Base-by-base conservation (phyloP, 257 asterid species). In the Fraxinus americana region DNA sequence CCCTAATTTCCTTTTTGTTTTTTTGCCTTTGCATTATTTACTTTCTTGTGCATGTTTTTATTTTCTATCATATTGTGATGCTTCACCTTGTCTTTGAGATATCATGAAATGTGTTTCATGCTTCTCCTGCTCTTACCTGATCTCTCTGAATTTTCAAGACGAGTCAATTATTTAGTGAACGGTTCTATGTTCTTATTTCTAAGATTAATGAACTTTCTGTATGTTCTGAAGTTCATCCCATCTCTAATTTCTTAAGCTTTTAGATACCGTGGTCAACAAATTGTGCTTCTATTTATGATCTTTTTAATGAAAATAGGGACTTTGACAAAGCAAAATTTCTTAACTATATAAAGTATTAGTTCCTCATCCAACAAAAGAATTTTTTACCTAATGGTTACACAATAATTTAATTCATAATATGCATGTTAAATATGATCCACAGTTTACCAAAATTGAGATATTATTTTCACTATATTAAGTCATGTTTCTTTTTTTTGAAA, bases 21-120 rank as follows among this genome's bases (percentile, higher is more conserved):
- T 43, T 52, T 78, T n/a, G 5, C 67, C 12, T 54, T 10, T 43
- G 63, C 59, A 9, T 59, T 43, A 70, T 39, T 12, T 59, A 43
- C 34, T 59, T 71, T 32, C 23, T 54, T 70, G 65, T 59, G 34
- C 21, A 10, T 72, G 17, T 61, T 39, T n/a, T 76, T 78, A 21
- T 11, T 78, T 63, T 57, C 29, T 25, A n/a, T 71, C 67, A 27
- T 71, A 41, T 59, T 43, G 1, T 21, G 11, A 43, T 39, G 72
- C 23, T 29, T 34, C 25, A 7, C 72, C 69, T 57, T 70, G 76
- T 50, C 23, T 45, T 61, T 71, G 69, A 75, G 23, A 75, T 68
- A 32, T 38, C 50, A 74, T 30, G 71, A 63, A 61, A 8, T 14
- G 70, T 66, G 29, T 38, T 52, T 39, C 70, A 63, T 21, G 21